A percentile compares a stretch with the other conserved stretches of the same genome.
phyloP scores from a whole-genome alignment of 1,139 yeast species.

The Pichia sp. region DNA sequence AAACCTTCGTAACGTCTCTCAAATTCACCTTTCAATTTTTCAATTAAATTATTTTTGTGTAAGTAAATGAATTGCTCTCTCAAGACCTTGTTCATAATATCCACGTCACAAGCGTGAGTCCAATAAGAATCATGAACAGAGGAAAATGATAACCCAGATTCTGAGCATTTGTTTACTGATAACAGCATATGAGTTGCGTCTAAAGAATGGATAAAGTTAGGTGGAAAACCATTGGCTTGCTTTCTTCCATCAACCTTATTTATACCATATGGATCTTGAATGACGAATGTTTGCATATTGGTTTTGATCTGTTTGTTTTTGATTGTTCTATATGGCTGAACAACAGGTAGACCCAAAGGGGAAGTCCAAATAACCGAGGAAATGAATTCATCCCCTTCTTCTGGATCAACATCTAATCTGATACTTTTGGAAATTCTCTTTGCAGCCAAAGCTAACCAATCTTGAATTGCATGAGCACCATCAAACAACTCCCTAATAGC shows the following conservation, averaged over 20 bases:
- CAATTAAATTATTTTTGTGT: constrained; percentile 67
- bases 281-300: constrained; percentile 72
- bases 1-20: constrained; percentile 70
- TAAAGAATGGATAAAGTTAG: constrained; percentile 88
- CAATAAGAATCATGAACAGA: constrained; percentile 98
- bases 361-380: constrained; percentile 97
- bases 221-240: constrained; percentile 92
- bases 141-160: constrained; percentile 67
- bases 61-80: constrained; percentile 75
- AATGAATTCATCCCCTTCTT: constrained; percentile 52
- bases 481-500: constrained; percentile 81
- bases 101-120: constrained; percentile 91
- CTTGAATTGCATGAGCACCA: constrained; percentile 93
- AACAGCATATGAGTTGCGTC: constrained; percentile 97
- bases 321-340: constrained; percentile 83
- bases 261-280: constrained; percentile 76
- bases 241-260: constrained; percentile 81
- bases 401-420: constrained; percentile 43
- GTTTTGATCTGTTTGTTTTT: constrained; percentile 62
- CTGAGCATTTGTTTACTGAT: constrained; percentile 78
- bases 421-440: constrained; percentile 72
- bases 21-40: constrained; percentile 68
- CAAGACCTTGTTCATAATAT: constrained; percentile 59
- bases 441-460: constrained; percentile 90
- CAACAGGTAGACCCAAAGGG: constrained; percentile 88